Percentiles rank a stretch among this genome's conserved stretches.
Conservation (phyloP, 2,329 filamentous ascomycete species). For the Verticillium tricorpus region DNA sequence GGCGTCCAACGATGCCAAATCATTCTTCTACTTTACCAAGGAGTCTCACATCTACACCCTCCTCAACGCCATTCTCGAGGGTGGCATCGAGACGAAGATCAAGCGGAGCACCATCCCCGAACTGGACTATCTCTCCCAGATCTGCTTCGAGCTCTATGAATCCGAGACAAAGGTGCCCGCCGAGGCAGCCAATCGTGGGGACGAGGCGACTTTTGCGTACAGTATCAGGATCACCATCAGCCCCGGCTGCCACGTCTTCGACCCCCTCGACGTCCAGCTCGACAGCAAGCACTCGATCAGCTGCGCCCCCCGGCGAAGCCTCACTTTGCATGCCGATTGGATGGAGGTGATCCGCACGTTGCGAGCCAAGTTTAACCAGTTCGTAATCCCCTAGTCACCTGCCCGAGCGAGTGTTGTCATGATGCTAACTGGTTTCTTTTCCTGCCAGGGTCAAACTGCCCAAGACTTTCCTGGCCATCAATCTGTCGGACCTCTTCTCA, state of each 20-base stretch:
- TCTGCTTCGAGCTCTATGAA: constrained; percentile 97
- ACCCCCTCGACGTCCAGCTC: constrained; percentile 92
- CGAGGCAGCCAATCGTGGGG: constrained; percentile 38
- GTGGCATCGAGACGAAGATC: constrained; percentile 95
- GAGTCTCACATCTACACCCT: constrained; percentile 98
- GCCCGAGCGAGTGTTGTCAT: not conserved
- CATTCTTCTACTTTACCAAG: constrained; percentile 98
- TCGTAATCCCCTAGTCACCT: constrained; percentile 31
- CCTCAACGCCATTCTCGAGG: constrained; percentile 95
- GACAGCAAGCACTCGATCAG: constrained; percentile 96
- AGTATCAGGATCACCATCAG: constrained; percentile 95
- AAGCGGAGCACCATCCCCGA: constrained; percentile 92
- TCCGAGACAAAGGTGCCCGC: constrained; percentile 66
- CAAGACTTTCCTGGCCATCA: constrained; percentile 62
- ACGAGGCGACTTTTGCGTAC: constrained; percentile 79
- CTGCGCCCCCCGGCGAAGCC: constrained; percentile 80
- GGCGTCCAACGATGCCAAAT: constrained; percentile 88
- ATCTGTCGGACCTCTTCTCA: constrained; percentile 57
- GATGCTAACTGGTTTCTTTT: not conserved
- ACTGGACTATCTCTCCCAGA: constrained; percentile 94
- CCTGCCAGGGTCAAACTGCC: constrained; percentile 55
- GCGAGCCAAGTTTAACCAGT: constrained; percentile 92
- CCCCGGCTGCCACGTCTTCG: constrained; percentile 93
- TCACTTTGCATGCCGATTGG: constrained; percentile 93
- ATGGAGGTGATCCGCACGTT: constrained; percentile 95